Evolutionary conservation across 352 stramenopile species (phyloP), one percentile per base, ranked within the genome.

Genomic region (Pythium biforme): DNA sequence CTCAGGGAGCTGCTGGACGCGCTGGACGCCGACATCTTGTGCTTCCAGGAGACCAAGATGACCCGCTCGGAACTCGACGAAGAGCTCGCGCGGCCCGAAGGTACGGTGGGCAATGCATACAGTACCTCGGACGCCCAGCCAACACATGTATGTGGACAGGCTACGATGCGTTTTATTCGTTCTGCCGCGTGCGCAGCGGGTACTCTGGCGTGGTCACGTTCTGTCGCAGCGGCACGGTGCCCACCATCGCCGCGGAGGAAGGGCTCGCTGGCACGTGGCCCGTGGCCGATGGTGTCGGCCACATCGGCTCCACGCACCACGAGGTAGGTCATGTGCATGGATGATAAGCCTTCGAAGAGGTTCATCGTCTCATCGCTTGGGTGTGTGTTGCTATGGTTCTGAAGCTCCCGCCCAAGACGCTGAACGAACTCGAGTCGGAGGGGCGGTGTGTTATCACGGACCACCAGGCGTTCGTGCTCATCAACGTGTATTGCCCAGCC

Each of bases 401-500:
- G 17, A 47, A 92, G 82, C 64, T 90, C n/a, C 60, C 76, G 3
- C 48, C 76, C 0, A 83, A 82, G 65, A 20, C 83, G 15, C 59
- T 91, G 66, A 81, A 62, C 11, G 72, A 90, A 20, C 61, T 94
- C 43, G 85, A 94, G 43, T 73, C 75, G 20, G 90, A 97, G 70
- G 90, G 90, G 4, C 80, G 90, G 2, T 88, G 88, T 55, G 68
- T 97, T 20, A 87, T 96, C 54, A 97, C 89, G 6, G 86, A 96
- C 59, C 89, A 97, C 62, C 61, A 78, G 48, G 68, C 83, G n/a
- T 97, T 96, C 67, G 79, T 97, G 33, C 71, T 97, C 17, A 50
- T 97, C 37, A 97, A 97, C 66, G 81, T 91, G 20, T 97, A 97
- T 66, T 95, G 87, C 31, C 89, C 89, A 27, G 86, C 89, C 8